phyloP scores from a whole-genome alignment of 352 stramenopile genomes.

The Globisporangium spiculum region DNA sequence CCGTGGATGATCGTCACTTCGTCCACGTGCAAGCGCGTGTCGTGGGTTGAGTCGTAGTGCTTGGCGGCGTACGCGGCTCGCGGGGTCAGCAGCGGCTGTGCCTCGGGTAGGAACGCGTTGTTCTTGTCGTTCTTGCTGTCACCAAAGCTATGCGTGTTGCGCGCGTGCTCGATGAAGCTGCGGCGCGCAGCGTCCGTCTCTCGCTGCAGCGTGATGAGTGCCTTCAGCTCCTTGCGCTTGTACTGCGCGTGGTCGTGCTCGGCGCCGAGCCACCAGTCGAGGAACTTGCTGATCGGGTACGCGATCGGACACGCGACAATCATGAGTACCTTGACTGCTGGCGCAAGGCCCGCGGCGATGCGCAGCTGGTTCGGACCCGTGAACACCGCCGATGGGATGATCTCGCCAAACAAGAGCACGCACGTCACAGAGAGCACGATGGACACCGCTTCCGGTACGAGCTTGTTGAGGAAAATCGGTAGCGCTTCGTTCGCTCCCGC shows the following conservation, averaged over 20 bases:
- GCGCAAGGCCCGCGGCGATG: conserved; percentile 80
- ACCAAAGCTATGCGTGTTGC: conserved; percentile 3
- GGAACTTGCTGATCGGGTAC: conserved; percentile 87
- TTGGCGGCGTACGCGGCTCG: conserved; percentile 23
- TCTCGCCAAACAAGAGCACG: conserved; percentile 96
- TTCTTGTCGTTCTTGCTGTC: neutral
- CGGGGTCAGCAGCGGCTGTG: conserved; percentile 26
- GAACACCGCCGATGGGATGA: conserved; percentile 93
- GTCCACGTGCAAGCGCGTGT: conserved; percentile 63
- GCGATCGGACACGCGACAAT: conserved; percentile 84
- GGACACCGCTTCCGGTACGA: conserved; percentile 80
- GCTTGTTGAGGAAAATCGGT: conserved; percentile 91
- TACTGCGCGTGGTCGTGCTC: conserved; percentile 77
- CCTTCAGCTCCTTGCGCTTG: conserved; percentile 89
- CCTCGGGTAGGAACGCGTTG: conserved; percentile 16
- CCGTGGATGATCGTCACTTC: conserved; percentile 93
- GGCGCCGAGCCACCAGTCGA: conserved; percentile 87
- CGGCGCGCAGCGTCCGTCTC: conserved; percentile 46
- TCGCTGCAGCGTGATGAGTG: conserved; percentile 77
- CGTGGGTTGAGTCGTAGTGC: conserved; percentile 33
- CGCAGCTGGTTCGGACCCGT: conserved; percentile 92
- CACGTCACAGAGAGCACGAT: conserved; percentile 93
- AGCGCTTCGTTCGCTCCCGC: conserved; percentile 91
- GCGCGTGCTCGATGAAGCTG: conserved; percentile 30
- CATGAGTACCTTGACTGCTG: conserved; percentile 88